A percentile compares a stretch with the other conserved stretches of the same genome.
Conservation (phyloP, 352 stramenopile species). For the Blastocystis sp. region DNA sequence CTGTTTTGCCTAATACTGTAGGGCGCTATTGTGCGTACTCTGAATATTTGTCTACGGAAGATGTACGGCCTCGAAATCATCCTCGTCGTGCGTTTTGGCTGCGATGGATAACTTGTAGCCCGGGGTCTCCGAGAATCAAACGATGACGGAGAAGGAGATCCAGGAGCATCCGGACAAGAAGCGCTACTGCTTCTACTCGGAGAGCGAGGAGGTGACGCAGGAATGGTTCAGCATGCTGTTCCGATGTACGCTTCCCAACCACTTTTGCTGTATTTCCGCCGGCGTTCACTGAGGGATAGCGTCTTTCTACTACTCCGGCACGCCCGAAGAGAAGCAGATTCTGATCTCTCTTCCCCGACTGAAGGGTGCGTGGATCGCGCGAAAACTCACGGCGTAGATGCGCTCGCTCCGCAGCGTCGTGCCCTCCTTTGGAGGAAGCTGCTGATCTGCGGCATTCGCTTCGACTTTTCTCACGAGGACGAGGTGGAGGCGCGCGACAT, state of each 20-base stretch:
- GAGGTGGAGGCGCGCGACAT: constrained; percentile 82
- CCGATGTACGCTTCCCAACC: constrained; percentile 63
- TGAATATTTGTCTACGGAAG: constrained; percentile 68
- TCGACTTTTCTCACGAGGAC: constrained; percentile 52
- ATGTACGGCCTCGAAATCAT: constrained; percentile 73
- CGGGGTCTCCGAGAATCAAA: constrained; percentile 30
- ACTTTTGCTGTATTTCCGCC: constrained; percentile 48
- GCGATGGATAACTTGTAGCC: constrained; percentile 8
- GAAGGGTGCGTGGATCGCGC: background rate
- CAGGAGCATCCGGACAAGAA: constrained; percentile 70
- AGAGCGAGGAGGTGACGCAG: constrained; percentile 65
- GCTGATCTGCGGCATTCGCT: constrained; percentile 73
- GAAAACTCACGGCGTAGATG: background rate
- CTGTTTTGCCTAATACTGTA: constrained; percentile 2
- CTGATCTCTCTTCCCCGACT: constrained; percentile 47
- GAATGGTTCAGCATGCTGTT: constrained; percentile 73
- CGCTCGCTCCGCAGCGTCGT: constrained; percentile 39
- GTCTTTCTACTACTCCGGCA: constrained; percentile 55
- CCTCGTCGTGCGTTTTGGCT: constrained; percentile 27
- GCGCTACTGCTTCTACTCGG: constrained; percentile 69
- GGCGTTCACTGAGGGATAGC: background rate
- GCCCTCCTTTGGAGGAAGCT: constrained; percentile 73
- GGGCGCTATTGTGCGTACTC: constrained; percentile 59
- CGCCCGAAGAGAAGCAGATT: constrained; percentile 51
- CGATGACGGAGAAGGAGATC: constrained; percentile 57